Percentiles rank a stretch among this genome's conserved stretches.
These are phyloP conservation scores for Penicillium sp. DNA, from an alignment of 2,329 filamentous ascomycete genomes.

Conservation along the genomic window DNA sequence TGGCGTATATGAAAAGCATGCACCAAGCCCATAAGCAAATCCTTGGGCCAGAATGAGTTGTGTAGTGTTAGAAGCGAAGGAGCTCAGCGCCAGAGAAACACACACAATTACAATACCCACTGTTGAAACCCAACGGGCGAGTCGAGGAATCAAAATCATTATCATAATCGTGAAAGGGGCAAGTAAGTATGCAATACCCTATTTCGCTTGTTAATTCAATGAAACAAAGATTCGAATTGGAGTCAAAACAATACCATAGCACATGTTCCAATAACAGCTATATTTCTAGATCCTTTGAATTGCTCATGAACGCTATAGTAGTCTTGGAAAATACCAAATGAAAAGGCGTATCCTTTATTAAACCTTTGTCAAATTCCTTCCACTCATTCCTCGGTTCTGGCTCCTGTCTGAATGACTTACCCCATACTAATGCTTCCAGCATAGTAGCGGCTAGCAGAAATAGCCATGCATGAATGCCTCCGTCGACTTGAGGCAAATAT, in stretches of 20 bases:
- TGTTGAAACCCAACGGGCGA: slow-evolving; percentile 28
- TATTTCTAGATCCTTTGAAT: slow-evolving; percentile 8
- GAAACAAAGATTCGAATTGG: neutral
- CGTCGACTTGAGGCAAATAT: slow-evolving; percentile 15
- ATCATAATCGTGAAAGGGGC: slow-evolving; percentile 25
- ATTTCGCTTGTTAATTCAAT: neutral
- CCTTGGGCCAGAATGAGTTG: slow-evolving; percentile 42
- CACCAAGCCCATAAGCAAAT: slow-evolving; percentile 46
- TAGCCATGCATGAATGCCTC: slow-evolving; percentile 23
- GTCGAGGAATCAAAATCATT: slow-evolving; percentile 34
- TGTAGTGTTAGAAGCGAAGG: slow-evolving; percentile 40
- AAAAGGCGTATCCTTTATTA: slow-evolving; percentile 61
- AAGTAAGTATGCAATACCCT: slow-evolving; percentile 32
- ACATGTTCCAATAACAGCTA: slow-evolving; percentile 57
- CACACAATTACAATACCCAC: slow-evolving; percentile 38
- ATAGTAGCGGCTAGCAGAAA: slow-evolving; percentile 22
- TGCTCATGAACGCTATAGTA: slow-evolving; percentile 10
- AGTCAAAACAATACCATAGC: slow-evolving; percentile 47
- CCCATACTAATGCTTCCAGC: slow-evolving; percentile 25
- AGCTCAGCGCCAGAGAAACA: slow-evolving; percentile 36
- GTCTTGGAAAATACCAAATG: slow-evolving; percentile 52
- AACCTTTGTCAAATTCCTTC: neutral
- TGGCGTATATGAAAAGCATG: slow-evolving; percentile 47
- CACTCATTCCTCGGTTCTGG: neutral
- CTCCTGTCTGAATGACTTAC: slow-evolving; percentile 4